Percentiles rank a stretch among this genome's conserved stretches.
phyloP scores from a whole-genome alignment of 2,329 filamentous ascomycete species.

The Cladophialophora carrionii region DNA sequence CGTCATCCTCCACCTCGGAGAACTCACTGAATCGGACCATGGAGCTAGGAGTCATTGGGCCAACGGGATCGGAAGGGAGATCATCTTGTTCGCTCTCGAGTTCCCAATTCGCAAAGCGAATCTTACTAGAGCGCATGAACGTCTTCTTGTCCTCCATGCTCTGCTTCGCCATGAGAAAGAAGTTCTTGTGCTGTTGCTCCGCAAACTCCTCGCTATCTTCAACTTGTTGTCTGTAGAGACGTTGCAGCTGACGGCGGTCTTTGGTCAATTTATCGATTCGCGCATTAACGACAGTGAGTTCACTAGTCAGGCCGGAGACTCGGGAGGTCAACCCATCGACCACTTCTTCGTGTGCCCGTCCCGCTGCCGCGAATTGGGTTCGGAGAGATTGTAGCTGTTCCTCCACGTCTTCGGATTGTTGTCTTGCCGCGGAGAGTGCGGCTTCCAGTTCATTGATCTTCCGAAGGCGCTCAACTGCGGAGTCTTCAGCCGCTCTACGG shows the following conservation, averaged over 20 bases:
- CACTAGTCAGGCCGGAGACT: conserved; percentile 48
- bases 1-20: conserved; percentile 35
- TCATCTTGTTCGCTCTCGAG: conserved; percentile 42
- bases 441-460: conserved; percentile 47
- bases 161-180: conserved; percentile 40
- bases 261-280: conserved; percentile 45
- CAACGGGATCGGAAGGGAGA: conserved; percentile 40
- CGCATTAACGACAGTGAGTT: conserved; percentile 44
- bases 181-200: conserved; percentile 42
- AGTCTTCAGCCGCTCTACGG: conserved; percentile 44
- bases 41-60: conserved; percentile 51
- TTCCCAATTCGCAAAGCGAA: conserved; percentile 48
- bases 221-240: conserved; percentile 45
- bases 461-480: conserved; percentile 43
- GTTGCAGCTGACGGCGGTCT: conserved; percentile 45
- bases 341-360: conserved; percentile 44
- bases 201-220: conserved; percentile 30
- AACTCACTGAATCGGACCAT: conserved; percentile 49
- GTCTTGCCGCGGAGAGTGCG: conserved; percentile 44
- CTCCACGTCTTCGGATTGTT: conserved; percentile 43
- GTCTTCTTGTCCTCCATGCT: conserved; percentile 39
- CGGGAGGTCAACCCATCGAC: conserved; percentile 48
- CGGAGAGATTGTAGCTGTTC: conserved; percentile 43
- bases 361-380: conserved; percentile 34
- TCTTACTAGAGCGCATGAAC: conserved; percentile 42